Conservation (phyloP, 192 early-diverging fungal genomes). For the Tieghemiomyces parasiticus region DNA sequence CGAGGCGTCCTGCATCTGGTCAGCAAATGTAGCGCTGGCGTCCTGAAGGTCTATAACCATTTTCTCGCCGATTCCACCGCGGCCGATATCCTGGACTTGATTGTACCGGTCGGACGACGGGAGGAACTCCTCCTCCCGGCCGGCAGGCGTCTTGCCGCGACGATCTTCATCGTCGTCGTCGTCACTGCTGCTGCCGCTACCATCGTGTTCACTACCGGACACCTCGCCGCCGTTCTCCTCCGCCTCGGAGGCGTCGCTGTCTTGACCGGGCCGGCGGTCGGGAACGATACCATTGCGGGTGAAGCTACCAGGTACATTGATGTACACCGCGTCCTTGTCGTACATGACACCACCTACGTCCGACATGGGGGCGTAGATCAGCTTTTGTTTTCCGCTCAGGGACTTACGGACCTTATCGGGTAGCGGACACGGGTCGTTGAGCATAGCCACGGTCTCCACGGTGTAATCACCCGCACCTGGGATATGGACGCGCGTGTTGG, state of each 20-base stretch:
- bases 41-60: constrained; percentile 92
- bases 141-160: background rate
- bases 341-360: constrained; percentile 97
- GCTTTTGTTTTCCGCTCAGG: constrained; percentile 85
- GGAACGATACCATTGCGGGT: constrained; percentile 35
- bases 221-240: constrained; percentile 20
- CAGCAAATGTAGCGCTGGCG: constrained; percentile 29
- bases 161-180: constrained; percentile 15
- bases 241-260: background rate
- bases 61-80: constrained; percentile 61
- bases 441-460: constrained; percentile 53
- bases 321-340: constrained; percentile 98
- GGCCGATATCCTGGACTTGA: constrained; percentile 34
- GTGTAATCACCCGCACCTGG: constrained; percentile 86
- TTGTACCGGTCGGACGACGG: constrained; percentile 15
- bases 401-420: constrained; percentile 84
- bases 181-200: background rate
- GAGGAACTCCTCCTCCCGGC: no score
- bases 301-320: constrained; percentile 82
- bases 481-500: constrained; percentile 78
- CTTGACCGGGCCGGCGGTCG: constrained; percentile 10
- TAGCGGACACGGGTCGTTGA: constrained; percentile 92
- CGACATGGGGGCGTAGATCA: constrained; percentile 97
- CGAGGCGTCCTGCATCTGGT: constrained; percentile 21
- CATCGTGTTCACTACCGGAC: constrained; percentile 13